phyloP scores from a whole-genome alignment of 192 early-diverging fungal species.

The Umbelopsis ramanniana region DNA sequence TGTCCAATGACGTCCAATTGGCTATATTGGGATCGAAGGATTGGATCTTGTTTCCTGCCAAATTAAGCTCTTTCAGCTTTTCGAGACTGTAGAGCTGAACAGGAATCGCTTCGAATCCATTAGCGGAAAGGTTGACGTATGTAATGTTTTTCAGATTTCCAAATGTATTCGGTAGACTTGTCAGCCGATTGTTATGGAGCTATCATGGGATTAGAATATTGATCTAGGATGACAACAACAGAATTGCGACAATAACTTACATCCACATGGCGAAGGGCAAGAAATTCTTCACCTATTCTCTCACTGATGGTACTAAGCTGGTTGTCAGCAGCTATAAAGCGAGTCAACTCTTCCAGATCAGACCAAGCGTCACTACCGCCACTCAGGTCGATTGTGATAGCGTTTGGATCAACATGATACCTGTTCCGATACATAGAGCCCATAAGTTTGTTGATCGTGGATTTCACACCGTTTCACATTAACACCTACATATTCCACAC shows the following conservation, averaged over 20 bases:
- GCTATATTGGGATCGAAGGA: conserved; percentile 41
- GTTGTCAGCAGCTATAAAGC: conserved; percentile 58
- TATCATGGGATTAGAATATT: conserved; percentile 21
- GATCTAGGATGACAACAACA: neutral
- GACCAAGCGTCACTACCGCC: conserved; percentile 50
- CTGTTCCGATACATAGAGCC: neutral
- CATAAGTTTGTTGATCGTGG: neutral
- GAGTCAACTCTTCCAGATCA: conserved; percentile 54
- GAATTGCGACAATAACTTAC: conserved; percentile 35
- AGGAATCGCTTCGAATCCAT: conserved; percentile 50
- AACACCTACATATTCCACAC: conserved; percentile 54
- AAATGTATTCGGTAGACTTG: conserved; percentile 45
- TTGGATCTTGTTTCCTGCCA: conserved; percentile 48
- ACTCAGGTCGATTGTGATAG: conserved; percentile 53
- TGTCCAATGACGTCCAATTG: conserved; percentile 38
- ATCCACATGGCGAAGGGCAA: conserved; percentile 48
- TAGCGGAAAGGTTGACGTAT: conserved; percentile 47
- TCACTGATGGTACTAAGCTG: conserved; percentile 46
- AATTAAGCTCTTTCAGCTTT: conserved; percentile 46
- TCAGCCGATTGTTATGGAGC: conserved; percentile 54
- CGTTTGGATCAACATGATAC: conserved; percentile 57
- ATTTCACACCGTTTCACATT: no score
- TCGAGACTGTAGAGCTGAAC: conserved; percentile 36
- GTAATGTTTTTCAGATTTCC: conserved; percentile 37
- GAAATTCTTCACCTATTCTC: conserved; percentile 56